These are phyloP conservation scores for Aspergillus pseudoterreus DNA, from an alignment of 2,329 filamentous ascomycete species.

Conservation along the genomic window DNA sequence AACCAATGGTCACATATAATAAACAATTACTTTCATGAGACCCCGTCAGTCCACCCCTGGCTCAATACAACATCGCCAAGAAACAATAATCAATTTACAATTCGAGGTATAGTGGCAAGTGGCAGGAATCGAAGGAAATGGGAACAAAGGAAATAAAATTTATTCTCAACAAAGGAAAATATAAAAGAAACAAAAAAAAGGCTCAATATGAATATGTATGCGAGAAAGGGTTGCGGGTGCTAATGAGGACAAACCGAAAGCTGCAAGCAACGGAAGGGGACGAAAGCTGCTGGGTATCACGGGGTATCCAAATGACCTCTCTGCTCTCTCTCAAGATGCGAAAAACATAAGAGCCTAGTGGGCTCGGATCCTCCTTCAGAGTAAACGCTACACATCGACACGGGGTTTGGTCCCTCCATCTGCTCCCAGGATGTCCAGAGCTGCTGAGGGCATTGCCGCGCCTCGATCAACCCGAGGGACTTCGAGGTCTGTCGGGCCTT, in stretches of 20 bases:
- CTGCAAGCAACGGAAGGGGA: conserved; percentile 30
- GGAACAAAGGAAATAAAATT: conserved; percentile 22
- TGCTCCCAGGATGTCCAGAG: conserved; percentile 4
- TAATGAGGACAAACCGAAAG: conserved; percentile 30
- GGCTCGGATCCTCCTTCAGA: conserved; percentile 14
- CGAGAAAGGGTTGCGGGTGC: conserved; percentile 20
- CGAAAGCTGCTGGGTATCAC: conserved; percentile 38
- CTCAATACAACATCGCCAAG: neutral
- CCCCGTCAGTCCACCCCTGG: neutral
- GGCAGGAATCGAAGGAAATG: conserved; percentile 12
- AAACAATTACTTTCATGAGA: neutral
- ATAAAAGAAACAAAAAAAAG: conserved; percentile 24
- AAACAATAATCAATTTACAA: conserved; percentile 12
- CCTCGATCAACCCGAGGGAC: neutral
- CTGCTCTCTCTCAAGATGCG: conserved; percentile 27
- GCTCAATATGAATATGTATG: conserved; percentile 34
- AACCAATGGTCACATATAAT: neutral
- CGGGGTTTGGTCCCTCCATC: conserved; percentile 6
- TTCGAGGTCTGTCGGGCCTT: conserved; percentile 7
- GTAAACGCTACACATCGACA: conserved; percentile 11
- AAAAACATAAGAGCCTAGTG: conserved; percentile 17
- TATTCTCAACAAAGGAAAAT: conserved; percentile 11
- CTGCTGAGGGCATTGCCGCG: conserved; percentile 5
- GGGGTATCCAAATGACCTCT: conserved; percentile 37
- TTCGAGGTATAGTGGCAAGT: conserved; percentile 16